phyloP scores from a whole-genome alignment of 2,329 filamentous ascomycete species.

The Fusarium tricinctum region DNA sequence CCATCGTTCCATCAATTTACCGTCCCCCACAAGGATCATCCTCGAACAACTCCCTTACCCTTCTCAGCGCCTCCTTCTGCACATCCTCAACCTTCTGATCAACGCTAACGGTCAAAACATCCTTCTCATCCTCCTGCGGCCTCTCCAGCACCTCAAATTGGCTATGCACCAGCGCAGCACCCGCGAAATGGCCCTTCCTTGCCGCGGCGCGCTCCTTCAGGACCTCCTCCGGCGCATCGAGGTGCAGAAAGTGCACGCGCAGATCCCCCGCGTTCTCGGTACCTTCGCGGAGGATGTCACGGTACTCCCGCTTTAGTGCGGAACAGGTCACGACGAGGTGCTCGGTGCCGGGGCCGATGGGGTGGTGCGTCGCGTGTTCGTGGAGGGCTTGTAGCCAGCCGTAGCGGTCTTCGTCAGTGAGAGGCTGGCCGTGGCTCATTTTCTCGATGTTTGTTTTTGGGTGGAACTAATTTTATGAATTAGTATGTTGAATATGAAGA shows the following conservation, averaged over 20 bases:
- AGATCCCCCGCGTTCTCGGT: conserved; percentile 26
- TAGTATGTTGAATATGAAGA: background rate
- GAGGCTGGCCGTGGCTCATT: conserved; percentile 31
- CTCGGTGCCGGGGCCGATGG: conserved; percentile 28
- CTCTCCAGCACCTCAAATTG: conserved; percentile 27
- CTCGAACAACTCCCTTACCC: conserved; percentile 15
- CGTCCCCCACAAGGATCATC: conserved; percentile 9
- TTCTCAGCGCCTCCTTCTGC: conserved; percentile 24
- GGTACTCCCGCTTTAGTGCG: conserved; percentile 28
- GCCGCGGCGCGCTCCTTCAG: conserved; percentile 17
- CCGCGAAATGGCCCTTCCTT: conserved; percentile 30
- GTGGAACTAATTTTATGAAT: conserved; percentile 11
- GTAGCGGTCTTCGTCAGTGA: conserved; percentile 26
- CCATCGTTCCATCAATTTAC: background rate
- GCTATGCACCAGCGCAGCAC: conserved; percentile 19
- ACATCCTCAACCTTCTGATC: conserved; percentile 26
- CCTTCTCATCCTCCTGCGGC: conserved; percentile 6
- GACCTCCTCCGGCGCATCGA: conserved; percentile 32
- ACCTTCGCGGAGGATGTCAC: conserved; percentile 28
- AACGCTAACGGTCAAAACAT: conserved; percentile 28
- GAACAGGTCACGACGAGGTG: conserved; percentile 37
- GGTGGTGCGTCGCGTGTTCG: conserved; percentile 25
- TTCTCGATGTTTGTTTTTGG: conserved; percentile 35
- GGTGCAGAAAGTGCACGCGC: conserved; percentile 30
- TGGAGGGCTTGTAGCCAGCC: conserved; percentile 22